These are phyloP conservation scores for Streptanthus diversifolius DNA, from an alignment of 345 rosid genomes.

Conservation along the genomic window DNA sequence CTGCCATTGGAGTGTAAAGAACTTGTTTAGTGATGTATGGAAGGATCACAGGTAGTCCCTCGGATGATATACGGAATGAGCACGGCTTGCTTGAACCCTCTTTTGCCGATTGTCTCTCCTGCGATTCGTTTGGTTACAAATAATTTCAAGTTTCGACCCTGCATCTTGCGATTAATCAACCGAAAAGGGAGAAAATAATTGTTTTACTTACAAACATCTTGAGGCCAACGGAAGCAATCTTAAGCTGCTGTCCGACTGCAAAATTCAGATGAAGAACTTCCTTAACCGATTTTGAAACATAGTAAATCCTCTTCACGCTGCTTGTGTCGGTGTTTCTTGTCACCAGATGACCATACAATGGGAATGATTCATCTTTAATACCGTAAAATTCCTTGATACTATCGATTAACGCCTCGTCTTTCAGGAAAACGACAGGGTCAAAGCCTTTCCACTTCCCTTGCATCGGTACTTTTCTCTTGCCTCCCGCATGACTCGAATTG, in stretches of 20 bases:
- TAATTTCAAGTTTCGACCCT: neutral
- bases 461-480: conserved; percentile 78
- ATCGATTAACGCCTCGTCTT: conserved; percentile 59
- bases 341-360: conserved; percentile 67
- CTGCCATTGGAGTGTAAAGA: conserved; percentile 51
- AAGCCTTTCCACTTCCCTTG: conserved; percentile 96
- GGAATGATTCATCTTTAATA: conserved; percentile 60
- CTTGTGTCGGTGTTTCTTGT: conserved; percentile 68
- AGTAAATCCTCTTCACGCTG: conserved; percentile 89
- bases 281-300: conserved; percentile 82
- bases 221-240: conserved; percentile 90
- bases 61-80: conserved; percentile 87
- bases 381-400: conserved; percentile 77
- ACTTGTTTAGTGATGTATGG: conserved; percentile 86
- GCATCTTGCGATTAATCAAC: neutral
- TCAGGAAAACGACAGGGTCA: conserved; percentile 82
- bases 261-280: conserved; percentile 78
- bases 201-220: conserved; percentile 92
- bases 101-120: conserved; percentile 87
- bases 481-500: conserved; percentile 40
- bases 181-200: neutral
- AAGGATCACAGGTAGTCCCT: conserved; percentile 88
- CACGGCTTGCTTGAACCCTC: conserved; percentile 74
- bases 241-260: conserved; percentile 82
- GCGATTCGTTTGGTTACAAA: neutral